A percentile compares a stretch with the other conserved stretches of the same genome.
Conservation (phyloP, 371 early-diverging fungal genomes). For the Circinella minor region DNA sequence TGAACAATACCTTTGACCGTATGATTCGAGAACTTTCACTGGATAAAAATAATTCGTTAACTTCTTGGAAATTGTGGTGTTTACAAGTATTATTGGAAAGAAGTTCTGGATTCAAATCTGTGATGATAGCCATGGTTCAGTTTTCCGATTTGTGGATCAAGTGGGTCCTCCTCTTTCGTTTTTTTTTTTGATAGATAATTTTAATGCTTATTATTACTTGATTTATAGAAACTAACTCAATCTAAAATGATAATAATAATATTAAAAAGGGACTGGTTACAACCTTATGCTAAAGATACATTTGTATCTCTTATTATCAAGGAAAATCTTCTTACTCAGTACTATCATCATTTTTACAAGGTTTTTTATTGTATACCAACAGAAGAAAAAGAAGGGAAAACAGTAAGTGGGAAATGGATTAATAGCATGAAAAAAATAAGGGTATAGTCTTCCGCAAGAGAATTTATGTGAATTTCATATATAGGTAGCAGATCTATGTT, state of each 20-base stretch:
- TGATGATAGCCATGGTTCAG: slow-evolving; percentile 30
- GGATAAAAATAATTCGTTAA: neutral
- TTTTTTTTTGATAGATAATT: too few relatives aligned
- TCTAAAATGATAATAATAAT: neutral
- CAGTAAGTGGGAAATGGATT: neutral
- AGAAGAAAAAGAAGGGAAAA: neutral
- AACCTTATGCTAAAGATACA: slow-evolving; percentile 11
- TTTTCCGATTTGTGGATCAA: slow-evolving; percentile 41
- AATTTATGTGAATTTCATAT: too few relatives aligned
- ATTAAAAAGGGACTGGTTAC: slow-evolving; percentile 22
- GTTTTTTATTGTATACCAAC: neutral
- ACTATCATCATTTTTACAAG: slow-evolving; percentile 12
- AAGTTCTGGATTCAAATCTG: slow-evolving; percentile 28
- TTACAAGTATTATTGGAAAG: slow-evolving; percentile 12
- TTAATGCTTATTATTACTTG: too few relatives aligned
- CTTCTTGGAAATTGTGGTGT: slow-evolving; percentile 23
- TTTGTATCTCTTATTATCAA: slow-evolving; percentile 19
- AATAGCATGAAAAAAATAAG: too few relatives aligned
- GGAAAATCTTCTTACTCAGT: slow-evolving; percentile 18
- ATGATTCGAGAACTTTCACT: neutral
- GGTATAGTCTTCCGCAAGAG: too few relatives aligned
- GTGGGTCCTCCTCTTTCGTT: slow-evolving; percentile 13
- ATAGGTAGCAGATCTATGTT: neutral
- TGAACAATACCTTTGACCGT: neutral
- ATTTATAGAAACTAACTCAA: too few relatives aligned